Percentiles rank a stretch among this genome's conserved stretches.
phyloP scores from a whole-genome alignment of 495 filamentous ascomycete genomes.

The Penicillium macrosclerotiorum region DNA sequence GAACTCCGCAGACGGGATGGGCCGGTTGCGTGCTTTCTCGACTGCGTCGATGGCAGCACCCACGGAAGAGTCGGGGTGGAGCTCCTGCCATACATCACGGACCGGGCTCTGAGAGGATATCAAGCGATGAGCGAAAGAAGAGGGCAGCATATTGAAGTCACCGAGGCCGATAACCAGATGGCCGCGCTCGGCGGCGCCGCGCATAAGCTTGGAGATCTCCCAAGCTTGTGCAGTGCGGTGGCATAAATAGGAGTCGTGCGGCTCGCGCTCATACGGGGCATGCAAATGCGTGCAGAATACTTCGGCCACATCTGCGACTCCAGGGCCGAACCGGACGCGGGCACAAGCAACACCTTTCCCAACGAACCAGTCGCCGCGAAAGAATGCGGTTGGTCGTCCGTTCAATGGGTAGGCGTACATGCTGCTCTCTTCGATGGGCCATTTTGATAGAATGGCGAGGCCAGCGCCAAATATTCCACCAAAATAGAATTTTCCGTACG shows the following conservation, averaged over 20 bases:
- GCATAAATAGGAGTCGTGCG: slow-evolving; percentile 80
- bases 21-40: slow-evolving; percentile 49
- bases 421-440: slow-evolving; percentile 90
- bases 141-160: slow-evolving; percentile 93
- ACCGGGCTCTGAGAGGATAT: slow-evolving; percentile 78
- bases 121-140: slow-evolving; percentile 81
- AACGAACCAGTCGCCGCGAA: slow-evolving; percentile 86
- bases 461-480: slow-evolving; percentile 87
- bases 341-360: slow-evolving; percentile 93
- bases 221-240: slow-evolving; percentile 95
- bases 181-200: slow-evolving; percentile 78
- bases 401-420: slow-evolving; percentile 91
- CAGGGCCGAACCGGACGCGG: slow-evolving; percentile 69
- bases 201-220: slow-evolving; percentile 91
- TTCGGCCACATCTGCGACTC: slow-evolving; percentile 66
- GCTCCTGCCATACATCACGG: slow-evolving; percentile 73
- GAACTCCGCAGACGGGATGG: slow-evolving; percentile 66
- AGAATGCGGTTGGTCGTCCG: slow-evolving; percentile 90
- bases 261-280: slow-evolving; percentile 80
- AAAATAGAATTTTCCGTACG: slow-evolving; percentile 91
- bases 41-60: slow-evolving; percentile 63
- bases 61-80: slow-evolving; percentile 78
- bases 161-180: slow-evolving; percentile 82
- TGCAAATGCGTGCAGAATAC: slow-evolving; percentile 96
- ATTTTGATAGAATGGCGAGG: slow-evolving; percentile 87